These are phyloP conservation scores for Pachysandra terminalis DNA, from an alignment of 164 flowering plant species.

Conservation along the genomic window DNA sequence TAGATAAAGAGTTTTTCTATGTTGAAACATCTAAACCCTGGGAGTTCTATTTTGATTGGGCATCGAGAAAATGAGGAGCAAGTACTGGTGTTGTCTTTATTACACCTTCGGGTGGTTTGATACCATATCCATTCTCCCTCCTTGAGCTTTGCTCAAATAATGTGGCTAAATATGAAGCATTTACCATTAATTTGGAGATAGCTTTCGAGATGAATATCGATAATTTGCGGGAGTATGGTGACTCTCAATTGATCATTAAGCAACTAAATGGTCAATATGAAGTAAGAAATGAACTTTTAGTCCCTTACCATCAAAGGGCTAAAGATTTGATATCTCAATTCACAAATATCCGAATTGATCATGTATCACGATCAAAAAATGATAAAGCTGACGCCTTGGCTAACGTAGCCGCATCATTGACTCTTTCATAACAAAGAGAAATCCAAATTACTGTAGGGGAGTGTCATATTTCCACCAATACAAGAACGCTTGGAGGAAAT, in stretches of 20 bases:
- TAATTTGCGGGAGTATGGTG: not conserved
- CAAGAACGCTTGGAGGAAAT: not conserved
- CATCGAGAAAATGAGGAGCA: not conserved
- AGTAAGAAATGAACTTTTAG: not conserved
- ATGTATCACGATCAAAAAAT: slow-evolving; percentile 5
- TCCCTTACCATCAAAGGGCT: not conserved
- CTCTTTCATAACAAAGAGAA: too few relatives aligned
- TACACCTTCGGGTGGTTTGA: not conserved
- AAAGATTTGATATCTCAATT: not conserved
- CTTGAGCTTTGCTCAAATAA: slow-evolving; percentile 2
- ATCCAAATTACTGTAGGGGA: not conserved
- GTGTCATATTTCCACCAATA: not conserved
- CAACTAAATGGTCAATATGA: slow-evolving; percentile 8
- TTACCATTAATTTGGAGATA: not conserved
- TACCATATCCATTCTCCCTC: not conserved
- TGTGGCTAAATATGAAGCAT: slow-evolving; percentile 9
- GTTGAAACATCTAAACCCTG: not conserved
- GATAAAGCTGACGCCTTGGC: slow-evolving; percentile 9
- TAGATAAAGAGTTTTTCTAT: not conserved
- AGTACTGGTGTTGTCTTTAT: not conserved
- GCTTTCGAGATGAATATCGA: slow-evolving; percentile 1
- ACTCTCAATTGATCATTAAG: slow-evolving; percentile 8
- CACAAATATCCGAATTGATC: not conserved
- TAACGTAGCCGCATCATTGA: too few relatives aligned
- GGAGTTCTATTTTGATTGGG: slow-evolving; percentile 5